A percentile compares a stretch with the other conserved stretches of the same genome.
Evolutionary conservation across 352 stramenopile genomes (phyloP).

Genomic region (Aphanomyces stellatus): DNA sequence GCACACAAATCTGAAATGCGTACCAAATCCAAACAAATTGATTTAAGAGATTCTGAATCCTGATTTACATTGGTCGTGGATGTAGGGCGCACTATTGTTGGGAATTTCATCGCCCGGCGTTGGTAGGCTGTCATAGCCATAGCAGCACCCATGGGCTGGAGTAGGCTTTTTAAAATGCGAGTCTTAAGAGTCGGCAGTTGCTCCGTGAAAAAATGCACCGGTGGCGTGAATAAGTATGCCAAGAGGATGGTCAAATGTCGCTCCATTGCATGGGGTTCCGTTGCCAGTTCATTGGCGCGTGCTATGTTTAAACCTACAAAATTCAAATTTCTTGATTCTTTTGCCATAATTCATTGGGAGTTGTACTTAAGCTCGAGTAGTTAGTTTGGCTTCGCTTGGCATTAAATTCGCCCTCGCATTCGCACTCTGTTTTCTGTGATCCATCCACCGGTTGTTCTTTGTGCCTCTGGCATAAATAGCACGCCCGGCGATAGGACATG

Average conservation of each 20-base stretch:
- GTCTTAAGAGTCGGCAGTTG: background rate
- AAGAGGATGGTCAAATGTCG: conserved; percentile 5
- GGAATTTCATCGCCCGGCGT: background rate
- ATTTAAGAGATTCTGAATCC: background rate
- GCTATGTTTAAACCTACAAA: too few relatives aligned
- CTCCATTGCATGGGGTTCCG: conserved; percentile 1
- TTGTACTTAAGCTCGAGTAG: background rate
- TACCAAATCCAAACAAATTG: conserved; percentile 15
- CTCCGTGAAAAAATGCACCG: background rate
- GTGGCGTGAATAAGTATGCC: background rate
- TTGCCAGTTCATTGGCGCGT: background rate
- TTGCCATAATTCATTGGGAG: too few relatives aligned
- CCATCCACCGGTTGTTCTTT: background rate
- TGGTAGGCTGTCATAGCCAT: background rate
- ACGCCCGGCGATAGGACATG: conserved; percentile 14
- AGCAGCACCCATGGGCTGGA: background rate
- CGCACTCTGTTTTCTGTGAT: background rate
- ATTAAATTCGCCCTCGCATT: conserved; percentile 20
- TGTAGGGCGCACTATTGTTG: background rate
- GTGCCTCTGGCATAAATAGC: conserved; percentile 15
- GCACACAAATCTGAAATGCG: too few relatives aligned
- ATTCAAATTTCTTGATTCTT: too few relatives aligned
- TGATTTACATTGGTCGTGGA: background rate
- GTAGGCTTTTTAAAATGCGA: background rate
- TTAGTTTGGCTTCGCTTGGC: background rate